Evolutionary conservation across 176 grass and related monocot genomes (phyloP).

Genomic region (Urochloa ruziziensis): DNA sequence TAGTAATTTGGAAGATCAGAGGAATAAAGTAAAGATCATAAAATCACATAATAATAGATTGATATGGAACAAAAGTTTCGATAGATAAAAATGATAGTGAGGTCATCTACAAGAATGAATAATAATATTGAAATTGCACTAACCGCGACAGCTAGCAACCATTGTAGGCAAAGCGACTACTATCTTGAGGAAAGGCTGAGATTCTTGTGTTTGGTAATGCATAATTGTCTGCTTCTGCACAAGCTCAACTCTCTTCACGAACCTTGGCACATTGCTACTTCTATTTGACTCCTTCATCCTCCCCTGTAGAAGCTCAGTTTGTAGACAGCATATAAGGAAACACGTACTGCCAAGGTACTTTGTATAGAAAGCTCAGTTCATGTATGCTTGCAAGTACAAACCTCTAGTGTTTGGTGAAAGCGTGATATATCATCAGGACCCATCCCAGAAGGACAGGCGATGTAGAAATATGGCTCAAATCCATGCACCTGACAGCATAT

Average conservation of each 20-base stretch:
- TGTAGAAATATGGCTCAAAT: conserved; percentile 97
- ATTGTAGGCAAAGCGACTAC: conserved; percentile 88
- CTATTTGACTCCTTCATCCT: conserved; percentile 98
- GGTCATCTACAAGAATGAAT: not conserved
- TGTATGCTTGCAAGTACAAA: conserved; percentile 32
- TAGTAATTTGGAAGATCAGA: not conserved
- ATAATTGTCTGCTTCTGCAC: conserved; percentile 97
- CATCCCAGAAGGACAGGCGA: conserved; percentile 76
- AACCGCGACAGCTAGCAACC: conserved; percentile 95
- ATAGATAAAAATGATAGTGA: not conserved
- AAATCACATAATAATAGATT: conserved; percentile 19
- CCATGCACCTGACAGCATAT: conserved; percentile 95
- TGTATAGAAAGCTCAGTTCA: not conserved
- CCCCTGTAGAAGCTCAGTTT: conserved; percentile 44
- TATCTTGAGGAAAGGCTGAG: conserved; percentile 94
- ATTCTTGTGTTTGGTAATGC: conserved; percentile 80
- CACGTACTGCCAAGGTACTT: not conserved
- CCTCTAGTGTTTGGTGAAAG: conserved; percentile 87
- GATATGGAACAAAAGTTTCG: not conserved
- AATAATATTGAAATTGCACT: conserved; percentile 7
- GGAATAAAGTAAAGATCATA: too few relatives aligned
- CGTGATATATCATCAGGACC: conserved; percentile 86
- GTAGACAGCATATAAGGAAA: conserved; percentile 36
- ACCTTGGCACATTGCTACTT: conserved; percentile 82
- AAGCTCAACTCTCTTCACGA: conserved; percentile 85